phyloP scores from a whole-genome alignment of 1,139 yeast species.

The Saccharomyces hybrid region DNA sequence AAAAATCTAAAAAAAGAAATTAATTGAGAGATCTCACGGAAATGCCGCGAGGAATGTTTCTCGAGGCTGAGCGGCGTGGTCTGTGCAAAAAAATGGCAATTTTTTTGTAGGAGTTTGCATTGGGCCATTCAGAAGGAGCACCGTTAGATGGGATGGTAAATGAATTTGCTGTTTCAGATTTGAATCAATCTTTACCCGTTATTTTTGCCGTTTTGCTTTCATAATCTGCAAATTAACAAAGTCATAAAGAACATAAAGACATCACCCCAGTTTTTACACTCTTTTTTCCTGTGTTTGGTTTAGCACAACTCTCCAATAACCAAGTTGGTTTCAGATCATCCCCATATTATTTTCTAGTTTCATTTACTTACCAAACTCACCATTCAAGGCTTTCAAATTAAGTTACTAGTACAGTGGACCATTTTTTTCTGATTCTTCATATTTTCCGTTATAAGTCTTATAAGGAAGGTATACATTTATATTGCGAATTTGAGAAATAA shows the following conservation, averaged over 20 bases:
- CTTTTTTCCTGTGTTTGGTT: background rate
- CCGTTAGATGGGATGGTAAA: background rate
- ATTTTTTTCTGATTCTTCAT: background rate
- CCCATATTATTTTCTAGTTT: background rate
- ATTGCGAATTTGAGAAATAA: background rate
- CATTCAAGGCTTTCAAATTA: background rate
- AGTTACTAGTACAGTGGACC: background rate
- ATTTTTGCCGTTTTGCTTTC: background rate
- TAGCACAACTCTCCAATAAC: background rate
- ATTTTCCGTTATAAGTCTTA: background rate
- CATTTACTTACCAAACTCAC: background rate
- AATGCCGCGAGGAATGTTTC: background rate
- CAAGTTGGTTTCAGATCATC: background rate
- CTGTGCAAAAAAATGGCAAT: background rate
- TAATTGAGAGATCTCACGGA: background rate
- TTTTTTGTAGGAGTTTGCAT: background rate
- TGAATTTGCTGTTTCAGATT: background rate
- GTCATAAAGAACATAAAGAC: background rate
- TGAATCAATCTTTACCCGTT: background rate
- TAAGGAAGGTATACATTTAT: background rate
- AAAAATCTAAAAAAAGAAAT: background rate
- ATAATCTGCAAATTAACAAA: background rate
- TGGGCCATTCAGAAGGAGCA: background rate
- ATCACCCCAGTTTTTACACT: background rate
- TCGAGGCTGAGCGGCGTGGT: constrained; percentile 1